Evolutionary conservation across 129 eudicot genomes (phyloP).

Genomic region (Sambucus nigra): DNA sequence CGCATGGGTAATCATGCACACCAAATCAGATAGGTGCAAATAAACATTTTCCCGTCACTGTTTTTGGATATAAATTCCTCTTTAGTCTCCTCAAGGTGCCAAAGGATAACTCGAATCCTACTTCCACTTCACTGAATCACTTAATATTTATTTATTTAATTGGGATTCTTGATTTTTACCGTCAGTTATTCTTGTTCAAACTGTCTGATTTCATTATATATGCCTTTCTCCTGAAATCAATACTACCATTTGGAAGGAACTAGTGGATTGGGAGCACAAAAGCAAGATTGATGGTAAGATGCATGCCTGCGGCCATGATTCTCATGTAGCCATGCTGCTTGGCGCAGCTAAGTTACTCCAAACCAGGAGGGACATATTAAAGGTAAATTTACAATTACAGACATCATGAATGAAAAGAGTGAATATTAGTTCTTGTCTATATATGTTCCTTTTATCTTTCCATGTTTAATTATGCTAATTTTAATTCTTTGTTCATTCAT

Average conservation of each 20-base stretch:
- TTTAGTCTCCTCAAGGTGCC: no score
- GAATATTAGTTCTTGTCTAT: neutral
- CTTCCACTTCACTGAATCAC: no score
- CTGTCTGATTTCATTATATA: neutral
- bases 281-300: slow-evolving; percentile 48
- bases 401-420: neutral
- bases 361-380: slow-evolving; percentile 27
- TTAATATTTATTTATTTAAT: neutral
- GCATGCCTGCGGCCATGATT: slow-evolving; percentile 75
- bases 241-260: slow-evolving; percentile 30
- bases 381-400: slow-evolving; percentile 22
- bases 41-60: no score
- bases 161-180: neutral
- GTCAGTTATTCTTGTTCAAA: neutral
- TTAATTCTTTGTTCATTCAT: neutral
- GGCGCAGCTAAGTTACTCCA: slow-evolving; percentile 67
- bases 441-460: neutral
- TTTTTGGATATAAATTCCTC: no score
- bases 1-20: no score
- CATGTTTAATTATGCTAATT: neutral
- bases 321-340: slow-evolving; percentile 63
- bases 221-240: neutral
- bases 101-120: no score
- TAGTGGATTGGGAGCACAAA: slow-evolving; percentile 48
- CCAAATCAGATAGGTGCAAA: no score